phyloP scores from a whole-genome alignment of 768 basidiomycete genomes.

The Trametes villosa region DNA sequence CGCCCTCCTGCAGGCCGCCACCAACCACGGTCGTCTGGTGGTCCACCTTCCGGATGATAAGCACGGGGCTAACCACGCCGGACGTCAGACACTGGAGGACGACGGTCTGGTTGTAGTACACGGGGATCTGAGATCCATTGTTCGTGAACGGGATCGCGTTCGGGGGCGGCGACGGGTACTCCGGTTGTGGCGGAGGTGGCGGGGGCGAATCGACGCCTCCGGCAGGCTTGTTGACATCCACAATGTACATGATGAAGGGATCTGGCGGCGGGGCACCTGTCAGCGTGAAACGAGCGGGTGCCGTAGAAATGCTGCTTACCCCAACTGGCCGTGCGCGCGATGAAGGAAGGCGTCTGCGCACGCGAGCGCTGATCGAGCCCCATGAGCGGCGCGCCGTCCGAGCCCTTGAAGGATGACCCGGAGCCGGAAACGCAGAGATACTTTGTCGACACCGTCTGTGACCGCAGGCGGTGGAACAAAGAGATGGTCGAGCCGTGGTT shows the following conservation, averaged over 20 bases:
- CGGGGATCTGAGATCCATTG: conserved; percentile 83
- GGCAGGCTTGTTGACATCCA: conserved; percentile 86
- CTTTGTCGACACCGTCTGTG: conserved; percentile 94
- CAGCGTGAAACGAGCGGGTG: conserved; percentile 18
- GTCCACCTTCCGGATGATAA: conserved; percentile 94
- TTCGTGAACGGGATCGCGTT: conserved; percentile 87
- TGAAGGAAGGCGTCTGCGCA: conserved; percentile 82
- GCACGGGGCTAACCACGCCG: conserved; percentile 89
- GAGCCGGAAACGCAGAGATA: conserved; percentile 96
- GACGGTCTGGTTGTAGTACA: conserved; percentile 97
- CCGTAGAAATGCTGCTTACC: conserved; percentile 50
- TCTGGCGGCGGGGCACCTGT: conserved; percentile 48
- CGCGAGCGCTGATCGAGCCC: conserved; percentile 75
- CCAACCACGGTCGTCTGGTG: conserved; percentile 89
- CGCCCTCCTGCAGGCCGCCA: conserved; percentile 86
- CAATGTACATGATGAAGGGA: conserved; percentile 97
- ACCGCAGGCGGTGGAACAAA: conserved; percentile 92
- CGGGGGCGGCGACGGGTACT: conserved; percentile 90
- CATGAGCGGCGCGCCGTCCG: conserved; percentile 86
- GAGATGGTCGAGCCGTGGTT: conserved; percentile 96
- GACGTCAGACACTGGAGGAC: conserved; percentile 94
- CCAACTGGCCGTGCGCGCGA: conserved; percentile 90
- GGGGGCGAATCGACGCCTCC: conserved; percentile 78
- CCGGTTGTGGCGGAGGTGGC: conserved; percentile 81
- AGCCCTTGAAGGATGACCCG: conserved; percentile 89